These are phyloP conservation scores for Irpex rosettiformis DNA, from an alignment of 1,284 basidiomycete species.

Conservation along the genomic window DNA sequence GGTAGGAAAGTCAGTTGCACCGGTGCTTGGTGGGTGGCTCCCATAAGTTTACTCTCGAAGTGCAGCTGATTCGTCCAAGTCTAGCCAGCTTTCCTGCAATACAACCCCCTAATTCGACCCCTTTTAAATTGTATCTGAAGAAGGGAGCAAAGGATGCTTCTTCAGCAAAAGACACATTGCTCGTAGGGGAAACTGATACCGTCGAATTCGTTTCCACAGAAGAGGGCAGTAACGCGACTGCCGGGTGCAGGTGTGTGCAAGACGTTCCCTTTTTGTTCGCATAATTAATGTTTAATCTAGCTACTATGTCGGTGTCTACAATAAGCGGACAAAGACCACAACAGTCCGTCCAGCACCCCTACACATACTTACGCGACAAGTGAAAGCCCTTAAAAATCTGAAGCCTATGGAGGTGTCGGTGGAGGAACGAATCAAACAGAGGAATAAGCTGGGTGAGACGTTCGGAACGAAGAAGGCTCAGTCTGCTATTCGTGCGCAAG, in stretches of 20 bases:
- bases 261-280: background rate
- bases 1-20: constrained; percentile 48
- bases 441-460: constrained; percentile 80
- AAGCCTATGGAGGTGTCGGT: constrained; percentile 47
- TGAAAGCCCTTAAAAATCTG: constrained; percentile 79
- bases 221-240: constrained; percentile 40
- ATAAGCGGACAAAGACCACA: constrained; percentile 69
- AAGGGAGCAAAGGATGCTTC: constrained; percentile 37
- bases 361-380: constrained; percentile 72
- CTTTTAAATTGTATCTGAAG: constrained; percentile 15
- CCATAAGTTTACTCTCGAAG: background rate
- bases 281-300: constrained; percentile 28
- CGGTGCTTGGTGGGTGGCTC: constrained; percentile 66
- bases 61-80: constrained; percentile 3
- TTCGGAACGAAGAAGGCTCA: constrained; percentile 95
- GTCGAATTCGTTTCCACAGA: constrained; percentile 55
- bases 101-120: constrained; percentile 15
- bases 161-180: constrained; percentile 46
- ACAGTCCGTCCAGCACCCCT: constrained; percentile 69
- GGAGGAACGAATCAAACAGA: constrained; percentile 57
- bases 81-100: constrained; percentile 20
- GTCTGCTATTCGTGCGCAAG: constrained; percentile 76
- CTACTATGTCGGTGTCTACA: constrained; percentile 66
- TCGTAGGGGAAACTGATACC: constrained; percentile 71
- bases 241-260: constrained; percentile 58